Evolutionary conservation across 805 yeast species (phyloP).

Genomic region (Candida ponderosae): DNA sequence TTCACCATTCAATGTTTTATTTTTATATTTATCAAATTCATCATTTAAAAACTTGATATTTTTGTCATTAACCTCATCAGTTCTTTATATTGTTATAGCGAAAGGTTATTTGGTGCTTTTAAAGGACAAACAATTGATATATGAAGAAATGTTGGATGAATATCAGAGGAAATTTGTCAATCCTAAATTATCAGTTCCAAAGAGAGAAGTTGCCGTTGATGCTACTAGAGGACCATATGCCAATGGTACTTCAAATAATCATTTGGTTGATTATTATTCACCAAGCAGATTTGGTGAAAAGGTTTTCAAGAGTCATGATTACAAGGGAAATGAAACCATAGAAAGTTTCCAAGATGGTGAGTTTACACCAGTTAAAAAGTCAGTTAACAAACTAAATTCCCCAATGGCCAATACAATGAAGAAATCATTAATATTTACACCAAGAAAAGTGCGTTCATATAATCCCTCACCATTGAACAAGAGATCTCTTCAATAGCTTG

Average conservation of each 20-base stretch:
- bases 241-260: slow-evolving; percentile 2
- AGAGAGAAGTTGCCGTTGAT: slow-evolving; percentile 56
- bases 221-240: slow-evolving; percentile 34
- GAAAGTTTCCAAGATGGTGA: slow-evolving; percentile 23
- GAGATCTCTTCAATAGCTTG: slow-evolving; percentile 6
- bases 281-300: slow-evolving; percentile 23
- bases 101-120: slow-evolving; percentile 37
- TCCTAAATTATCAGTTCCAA: slow-evolving; percentile 43
- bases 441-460: slow-evolving; percentile 2
- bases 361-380: slow-evolving; percentile 20
- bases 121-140: slow-evolving; percentile 52
- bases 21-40: slow-evolving; percentile 31
- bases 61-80: slow-evolving; percentile 27
- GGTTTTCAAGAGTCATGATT: slow-evolving; percentile 45
- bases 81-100: slow-evolving; percentile 32
- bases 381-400: slow-evolving; percentile 2
- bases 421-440: slow-evolving; percentile 1
- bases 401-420: slow-evolving; percentile 1
- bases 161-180: slow-evolving; percentile 54
- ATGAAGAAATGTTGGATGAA: slow-evolving; percentile 55
- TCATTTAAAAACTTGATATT: slow-evolving; percentile 29
- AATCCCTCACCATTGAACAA: slow-evolving; percentile 18
- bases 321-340: slow-evolving; percentile 21
- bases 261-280: slow-evolving; percentile 22
- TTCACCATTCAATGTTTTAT: slow-evolving; percentile 47